These are phyloP conservation scores for Rasamsonia emersonii DNA, from an alignment of 2,329 filamentous ascomycete genomes.

Conservation along the genomic window DNA sequence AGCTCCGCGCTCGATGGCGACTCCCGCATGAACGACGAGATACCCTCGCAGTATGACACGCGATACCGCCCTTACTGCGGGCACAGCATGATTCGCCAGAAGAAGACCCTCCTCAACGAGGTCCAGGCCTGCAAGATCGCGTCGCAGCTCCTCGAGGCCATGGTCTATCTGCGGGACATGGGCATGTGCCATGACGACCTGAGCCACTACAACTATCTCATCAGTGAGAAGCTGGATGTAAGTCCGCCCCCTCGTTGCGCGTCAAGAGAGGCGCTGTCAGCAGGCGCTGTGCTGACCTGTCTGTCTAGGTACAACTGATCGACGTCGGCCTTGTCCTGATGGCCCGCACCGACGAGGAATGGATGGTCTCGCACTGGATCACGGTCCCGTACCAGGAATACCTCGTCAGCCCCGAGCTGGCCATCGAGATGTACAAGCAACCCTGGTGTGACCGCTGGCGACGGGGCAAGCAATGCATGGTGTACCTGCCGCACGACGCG, in stretches of 20 bases:
- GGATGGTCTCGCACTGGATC: not conserved
- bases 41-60: not conserved
- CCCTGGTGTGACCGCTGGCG: not conserved
- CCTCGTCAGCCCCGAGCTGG: slow-evolving; percentile 18
- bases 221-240: slow-evolving; percentile 21
- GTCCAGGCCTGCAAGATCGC: slow-evolving; percentile 20
- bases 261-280: too few relatives aligned
- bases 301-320: slow-evolving; percentile 15
- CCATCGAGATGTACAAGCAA: slow-evolving; percentile 9
- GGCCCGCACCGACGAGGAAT: slow-evolving; percentile 11
- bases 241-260: slow-evolving; percentile 2
- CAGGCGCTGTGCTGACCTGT: not conserved
- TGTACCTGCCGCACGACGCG: slow-evolving; percentile 11
- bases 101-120: slow-evolving; percentile 16
- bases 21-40: slow-evolving; percentile 2
- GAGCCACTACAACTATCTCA: slow-evolving; percentile 21
- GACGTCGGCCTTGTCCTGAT: slow-evolving; percentile 17
- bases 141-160: slow-evolving; percentile 20
- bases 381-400: slow-evolving; percentile 19
- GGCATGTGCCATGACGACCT: slow-evolving; percentile 20
- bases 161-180: slow-evolving; percentile 21
- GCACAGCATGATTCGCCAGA: slow-evolving; percentile 8
- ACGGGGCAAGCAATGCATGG: not conserved
- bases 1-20: slow-evolving; percentile 14
- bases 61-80: slow-evolving; percentile 10